Evolutionary conservation across 345 rosid genomes (phyloP), one percentile per base, ranked within the genome.

Genomic region (Eucalyptus marginata): DNA sequence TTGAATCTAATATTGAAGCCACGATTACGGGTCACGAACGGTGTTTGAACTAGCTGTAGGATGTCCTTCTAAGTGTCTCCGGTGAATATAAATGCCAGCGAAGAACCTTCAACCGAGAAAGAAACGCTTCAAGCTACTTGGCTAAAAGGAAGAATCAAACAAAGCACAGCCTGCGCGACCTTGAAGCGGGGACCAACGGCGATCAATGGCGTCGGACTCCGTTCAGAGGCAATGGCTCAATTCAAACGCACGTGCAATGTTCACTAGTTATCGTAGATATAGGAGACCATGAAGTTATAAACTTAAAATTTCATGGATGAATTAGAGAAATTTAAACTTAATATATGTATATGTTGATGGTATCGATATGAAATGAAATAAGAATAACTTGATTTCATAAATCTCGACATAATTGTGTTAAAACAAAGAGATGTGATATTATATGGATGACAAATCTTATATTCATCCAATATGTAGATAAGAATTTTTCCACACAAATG

Each of bases 181-280:
- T 20, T 54, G 25, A 54, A 54, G 4, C 0, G 10, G 4, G 40
- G 11, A 54, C 58, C 25, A 7, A 20, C 5, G 2, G 4, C 2
- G 0, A 54, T 6, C 3, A 52, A 8, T 18, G 59, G 59, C 2
- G 5, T 20, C 0, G 2, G 11, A 54, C 27, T 20, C 0, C 5
- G 27, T 54, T 54, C 1, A 20, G 12, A 56, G 27, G 59, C 5
- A 56, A 22, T 5, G 31, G 31, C 31, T 12, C 0, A 59, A 10
- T 27, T 59, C 27, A 11, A 25, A 10, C 0, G 7, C 66, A 58
- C 0, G n/a, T 5, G 64, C 66, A 25, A 27, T 25, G 15, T 11
- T 59, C 13, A 59, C 31, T 59, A 59, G n/a, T 59, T 27, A 59
- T 12, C 3, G 7, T 27, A 27, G 7, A 59, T 27, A 59, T 10